A percentile compares a stretch with the other conserved stretches of the same genome.
phyloP scores from a whole-genome alignment of 495 filamentous ascomycete genomes.

The Penicillium subrubescens region DNA sequence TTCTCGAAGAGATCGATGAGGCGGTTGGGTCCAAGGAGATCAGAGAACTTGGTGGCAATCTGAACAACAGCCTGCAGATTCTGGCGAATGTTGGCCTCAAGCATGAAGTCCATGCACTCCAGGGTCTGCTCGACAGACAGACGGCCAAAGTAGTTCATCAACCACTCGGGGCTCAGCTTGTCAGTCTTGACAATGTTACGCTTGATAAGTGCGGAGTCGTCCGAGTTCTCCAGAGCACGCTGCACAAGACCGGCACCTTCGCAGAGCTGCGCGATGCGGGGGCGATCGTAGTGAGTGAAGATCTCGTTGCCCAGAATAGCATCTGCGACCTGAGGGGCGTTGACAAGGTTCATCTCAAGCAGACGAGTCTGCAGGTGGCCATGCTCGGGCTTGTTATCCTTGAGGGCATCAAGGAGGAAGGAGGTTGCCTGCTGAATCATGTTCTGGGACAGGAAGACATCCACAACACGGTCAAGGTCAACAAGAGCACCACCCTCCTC shows the following conservation, averaged over 20 bases:
- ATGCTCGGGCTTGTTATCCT: constrained; percentile 93
- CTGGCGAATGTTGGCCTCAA: constrained; percentile 92
- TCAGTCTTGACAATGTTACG: constrained; percentile 80
- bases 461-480: constrained; percentile 92
- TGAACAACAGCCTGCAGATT: constrained; percentile 93
- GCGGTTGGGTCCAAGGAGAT: constrained; percentile 85
- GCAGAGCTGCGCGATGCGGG: constrained; percentile 83
- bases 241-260: constrained; percentile 86
- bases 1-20: constrained; percentile 96
- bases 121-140: constrained; percentile 93
- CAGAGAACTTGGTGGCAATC: constrained; percentile 96
- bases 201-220: constrained; percentile 88
- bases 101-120: constrained; percentile 94
- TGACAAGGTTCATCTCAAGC: constrained; percentile 96
- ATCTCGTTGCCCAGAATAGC: constrained; percentile 97
- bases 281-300: constrained; percentile 93
- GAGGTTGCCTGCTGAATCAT: constrained; percentile 98
- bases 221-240: constrained; percentile 91
- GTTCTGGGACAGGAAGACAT: constrained; percentile 95
- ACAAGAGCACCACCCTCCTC: constrained; percentile 82
- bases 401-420: constrained; percentile 91
- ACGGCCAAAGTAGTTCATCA: constrained; percentile 88
- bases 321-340: constrained; percentile 95
- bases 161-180: constrained; percentile 84
- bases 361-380: constrained; percentile 90